Conservation (phyloP, 2,329 filamentous ascomycete genomes). For the Aspergillus persii region DNA sequence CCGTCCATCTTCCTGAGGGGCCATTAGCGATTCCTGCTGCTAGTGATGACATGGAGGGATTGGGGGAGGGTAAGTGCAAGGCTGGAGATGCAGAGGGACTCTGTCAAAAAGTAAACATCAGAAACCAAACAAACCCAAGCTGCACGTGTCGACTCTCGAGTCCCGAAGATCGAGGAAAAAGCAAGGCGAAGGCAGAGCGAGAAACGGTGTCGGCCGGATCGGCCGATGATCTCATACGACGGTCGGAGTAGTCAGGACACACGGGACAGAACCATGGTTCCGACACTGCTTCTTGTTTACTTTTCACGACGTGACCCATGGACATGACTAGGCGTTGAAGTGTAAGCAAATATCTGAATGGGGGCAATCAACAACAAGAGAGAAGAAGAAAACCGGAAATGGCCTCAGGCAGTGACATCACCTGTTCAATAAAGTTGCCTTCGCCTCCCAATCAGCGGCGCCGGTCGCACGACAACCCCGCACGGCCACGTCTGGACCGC, state of each 20-base stretch:
- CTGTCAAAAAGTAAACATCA: not conserved
- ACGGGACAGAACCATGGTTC: slow-evolving; percentile 8
- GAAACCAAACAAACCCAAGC: no score
- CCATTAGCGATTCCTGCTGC: not conserved
- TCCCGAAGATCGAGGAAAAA: not conserved
- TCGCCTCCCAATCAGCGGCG: no score
- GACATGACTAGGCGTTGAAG: not conserved
- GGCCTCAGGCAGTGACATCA: no score
- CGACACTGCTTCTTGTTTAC: slow-evolving; percentile 10
- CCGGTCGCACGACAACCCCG: no score
- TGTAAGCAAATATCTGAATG: not conserved
- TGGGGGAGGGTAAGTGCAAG: not conserved
- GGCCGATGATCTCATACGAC: slow-evolving; percentile 17
- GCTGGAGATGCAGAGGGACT: no score
- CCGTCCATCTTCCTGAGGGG: not conserved
- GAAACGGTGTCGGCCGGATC: not conserved
- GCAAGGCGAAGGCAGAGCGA: not conserved
- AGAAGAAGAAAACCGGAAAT: not conserved
- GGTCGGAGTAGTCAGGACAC: slow-evolving; percentile 18
- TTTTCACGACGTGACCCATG: slow-evolving; percentile 2
- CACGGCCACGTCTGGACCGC: no score
- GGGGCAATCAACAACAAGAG: not conserved
- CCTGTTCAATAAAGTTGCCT: no score
- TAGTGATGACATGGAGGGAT: not conserved
- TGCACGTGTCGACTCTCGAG: not conserved